phyloP scores from a whole-genome alignment of 2,329 filamentous ascomycete genomes.

The Alternaria novae-zelandiae region DNA sequence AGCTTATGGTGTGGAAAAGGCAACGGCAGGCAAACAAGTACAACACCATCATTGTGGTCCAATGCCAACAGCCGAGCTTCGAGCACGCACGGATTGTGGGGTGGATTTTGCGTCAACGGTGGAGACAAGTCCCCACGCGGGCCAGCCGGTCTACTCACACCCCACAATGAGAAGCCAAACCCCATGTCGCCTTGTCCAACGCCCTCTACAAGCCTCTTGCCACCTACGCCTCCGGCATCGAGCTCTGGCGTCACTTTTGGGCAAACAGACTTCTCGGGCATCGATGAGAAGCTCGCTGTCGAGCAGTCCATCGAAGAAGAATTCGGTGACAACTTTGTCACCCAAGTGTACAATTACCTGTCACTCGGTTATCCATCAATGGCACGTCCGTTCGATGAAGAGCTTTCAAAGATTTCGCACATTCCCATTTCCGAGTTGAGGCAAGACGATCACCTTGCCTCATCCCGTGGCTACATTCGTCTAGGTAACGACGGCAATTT shows the following conservation, averaged over 20 bases:
- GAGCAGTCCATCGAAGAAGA: slow-evolving; percentile 64
- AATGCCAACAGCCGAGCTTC: slow-evolving; percentile 54
- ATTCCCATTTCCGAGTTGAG: slow-evolving; percentile 73
- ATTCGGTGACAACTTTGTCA: slow-evolving; percentile 84
- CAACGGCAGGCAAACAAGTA: slow-evolving; percentile 38
- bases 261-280: slow-evolving; percentile 47
- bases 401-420: slow-evolving; percentile 80
- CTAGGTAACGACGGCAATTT: slow-evolving; percentile 55
- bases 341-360: slow-evolving; percentile 96
- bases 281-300: slow-evolving; percentile 50
- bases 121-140: slow-evolving; percentile 49
- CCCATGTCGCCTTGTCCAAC: slow-evolving; percentile 51
- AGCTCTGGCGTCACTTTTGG: slow-evolving; percentile 22
- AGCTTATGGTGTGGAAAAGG: slow-evolving; percentile 64
- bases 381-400: slow-evolving; percentile 81
- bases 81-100: slow-evolving; percentile 74
- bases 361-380: slow-evolving; percentile 89
- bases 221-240: slow-evolving; percentile 48
- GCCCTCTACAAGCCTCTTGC: slow-evolving; percentile 38
- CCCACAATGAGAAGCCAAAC: slow-evolving; percentile 48
- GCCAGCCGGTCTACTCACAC: slow-evolving; percentile 60
- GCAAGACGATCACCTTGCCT: slow-evolving; percentile 70
- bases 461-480: slow-evolving; percentile 75
- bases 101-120: slow-evolving; percentile 67
- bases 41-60: slow-evolving; percentile 45